Evolutionary conservation across 2,329 filamentous ascomycete genomes (phyloP).

Genomic region (Parascedosporium putredinis): DNA sequence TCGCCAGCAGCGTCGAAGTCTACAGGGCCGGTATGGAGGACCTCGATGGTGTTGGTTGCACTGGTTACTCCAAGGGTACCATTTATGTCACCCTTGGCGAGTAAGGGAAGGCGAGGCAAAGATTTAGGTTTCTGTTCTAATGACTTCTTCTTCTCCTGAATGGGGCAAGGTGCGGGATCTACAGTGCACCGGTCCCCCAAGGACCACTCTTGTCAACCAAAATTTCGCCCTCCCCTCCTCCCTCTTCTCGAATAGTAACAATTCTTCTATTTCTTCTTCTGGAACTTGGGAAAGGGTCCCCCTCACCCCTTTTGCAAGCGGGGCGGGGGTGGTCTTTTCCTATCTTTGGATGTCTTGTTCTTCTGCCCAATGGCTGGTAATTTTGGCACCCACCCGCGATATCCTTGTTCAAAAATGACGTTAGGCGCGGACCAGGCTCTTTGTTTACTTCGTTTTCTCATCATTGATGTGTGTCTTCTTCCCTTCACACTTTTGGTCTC

Average conservation of each 20-base stretch:
- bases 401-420: neutral
- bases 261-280: neutral
- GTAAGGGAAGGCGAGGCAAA: constrained; percentile 10
- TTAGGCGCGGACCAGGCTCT: neutral
- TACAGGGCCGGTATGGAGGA: constrained; percentile 27
- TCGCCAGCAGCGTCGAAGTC: constrained; percentile 18
- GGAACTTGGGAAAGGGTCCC: neutral
- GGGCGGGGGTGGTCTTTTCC: neutral
- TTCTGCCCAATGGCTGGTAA: neutral
- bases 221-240: too few species aligned
- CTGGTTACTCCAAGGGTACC: constrained; percentile 20
- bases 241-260: constrained; percentile 3
- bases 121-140: neutral
- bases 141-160: neutral
- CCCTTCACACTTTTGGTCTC: neutral
- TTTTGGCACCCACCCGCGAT: neutral
- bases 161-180: too few species aligned
- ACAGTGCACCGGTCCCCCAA: too few species aligned
- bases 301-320: neutral
- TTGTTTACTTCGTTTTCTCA: neutral
- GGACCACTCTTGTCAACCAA: too few species aligned
- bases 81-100: constrained; percentile 24
- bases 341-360: neutral
- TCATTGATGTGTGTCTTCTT: neutral
- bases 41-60: constrained; percentile 29